These are phyloP conservation scores for Kluyveromyces lactis DNA, from an alignment of 805 yeast species.

Conservation along the genomic window DNA sequence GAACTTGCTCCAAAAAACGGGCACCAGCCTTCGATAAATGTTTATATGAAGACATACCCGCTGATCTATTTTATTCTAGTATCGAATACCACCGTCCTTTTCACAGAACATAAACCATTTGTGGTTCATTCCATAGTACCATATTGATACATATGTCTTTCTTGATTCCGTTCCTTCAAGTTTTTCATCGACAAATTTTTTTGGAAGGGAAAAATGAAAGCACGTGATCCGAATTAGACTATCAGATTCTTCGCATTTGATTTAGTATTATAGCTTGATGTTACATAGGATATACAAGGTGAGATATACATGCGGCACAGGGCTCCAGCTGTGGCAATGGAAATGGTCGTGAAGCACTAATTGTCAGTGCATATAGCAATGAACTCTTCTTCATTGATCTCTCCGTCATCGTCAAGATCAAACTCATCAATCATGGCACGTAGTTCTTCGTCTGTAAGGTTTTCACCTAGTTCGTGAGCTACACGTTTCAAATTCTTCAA, in stretches of 20 bases:
- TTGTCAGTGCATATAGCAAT: constrained; percentile 79
- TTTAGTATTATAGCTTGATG: no score
- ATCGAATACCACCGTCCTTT: no score
- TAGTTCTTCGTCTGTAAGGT: constrained; percentile 82
- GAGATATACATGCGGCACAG: background rate
- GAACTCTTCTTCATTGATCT: constrained; percentile 84
- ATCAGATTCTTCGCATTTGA: no score
- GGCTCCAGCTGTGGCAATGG: background rate
- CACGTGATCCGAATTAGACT: no score
- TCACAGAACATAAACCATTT: no score
- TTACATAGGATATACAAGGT: no score
- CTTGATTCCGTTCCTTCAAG: no score
- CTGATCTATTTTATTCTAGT: background rate
- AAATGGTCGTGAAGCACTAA: no score
- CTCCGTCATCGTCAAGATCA: constrained; percentile 94
- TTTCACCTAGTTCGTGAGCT: constrained; percentile 89
- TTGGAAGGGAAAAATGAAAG: no score
- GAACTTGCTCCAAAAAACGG: constrained; percentile 27
- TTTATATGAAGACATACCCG: constrained; percentile 16
- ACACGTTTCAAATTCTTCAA: constrained; percentile 78
- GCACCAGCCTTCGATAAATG: constrained; percentile 32
- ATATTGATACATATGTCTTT: no score
- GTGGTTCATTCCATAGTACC: no score
- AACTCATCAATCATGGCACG: constrained; percentile 97
- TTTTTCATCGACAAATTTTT: no score